Evolutionary conservation across 106 monocot genomes (phyloP).

Genomic region (Dioscorea dumetorum): DNA sequence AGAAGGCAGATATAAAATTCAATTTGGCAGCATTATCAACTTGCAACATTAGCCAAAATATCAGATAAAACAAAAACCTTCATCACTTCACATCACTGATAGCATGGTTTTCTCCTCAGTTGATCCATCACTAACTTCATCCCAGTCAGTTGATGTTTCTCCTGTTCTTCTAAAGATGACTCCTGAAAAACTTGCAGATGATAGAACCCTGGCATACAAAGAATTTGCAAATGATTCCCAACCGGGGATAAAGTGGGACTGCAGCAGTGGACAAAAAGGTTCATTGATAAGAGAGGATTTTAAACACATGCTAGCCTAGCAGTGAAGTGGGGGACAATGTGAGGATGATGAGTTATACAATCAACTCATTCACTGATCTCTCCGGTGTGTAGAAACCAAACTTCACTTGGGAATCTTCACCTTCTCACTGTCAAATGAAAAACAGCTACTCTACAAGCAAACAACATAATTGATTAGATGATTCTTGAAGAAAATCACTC

Average conservation of each 20-base stretch:
- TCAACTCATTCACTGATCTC: neutral
- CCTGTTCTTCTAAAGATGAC: slow-evolving; percentile 18
- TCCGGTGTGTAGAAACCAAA: neutral
- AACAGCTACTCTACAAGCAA: neutral
- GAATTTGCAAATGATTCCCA: slow-evolving; percentile 34
- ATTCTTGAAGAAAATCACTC: neutral
- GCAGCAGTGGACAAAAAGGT: no score
- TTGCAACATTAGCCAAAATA: slow-evolving; percentile 12
- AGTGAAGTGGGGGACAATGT: neutral
- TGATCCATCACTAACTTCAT: no score
- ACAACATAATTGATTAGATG: neutral
- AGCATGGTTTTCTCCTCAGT: slow-evolving; percentile 32
- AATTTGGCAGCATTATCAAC: slow-evolving; percentile 9
- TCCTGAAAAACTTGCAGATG: slow-evolving; percentile 22
- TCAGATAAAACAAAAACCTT: slow-evolving; percentile 13
- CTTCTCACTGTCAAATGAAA: neutral
- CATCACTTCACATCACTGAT: neutral
- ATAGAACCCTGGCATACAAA: slow-evolving; percentile 15
- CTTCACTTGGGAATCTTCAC: neutral
- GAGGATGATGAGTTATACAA: neutral
- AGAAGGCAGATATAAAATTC: neutral
- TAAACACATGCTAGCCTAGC: no score
- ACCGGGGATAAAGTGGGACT: slow-evolving; percentile 8
- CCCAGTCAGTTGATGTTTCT: no score
- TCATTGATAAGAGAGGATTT: no score